Evolutionary conservation across 2,329 filamentous ascomycete species (phyloP).

Genomic region (Fusarium papillatum): DNA sequence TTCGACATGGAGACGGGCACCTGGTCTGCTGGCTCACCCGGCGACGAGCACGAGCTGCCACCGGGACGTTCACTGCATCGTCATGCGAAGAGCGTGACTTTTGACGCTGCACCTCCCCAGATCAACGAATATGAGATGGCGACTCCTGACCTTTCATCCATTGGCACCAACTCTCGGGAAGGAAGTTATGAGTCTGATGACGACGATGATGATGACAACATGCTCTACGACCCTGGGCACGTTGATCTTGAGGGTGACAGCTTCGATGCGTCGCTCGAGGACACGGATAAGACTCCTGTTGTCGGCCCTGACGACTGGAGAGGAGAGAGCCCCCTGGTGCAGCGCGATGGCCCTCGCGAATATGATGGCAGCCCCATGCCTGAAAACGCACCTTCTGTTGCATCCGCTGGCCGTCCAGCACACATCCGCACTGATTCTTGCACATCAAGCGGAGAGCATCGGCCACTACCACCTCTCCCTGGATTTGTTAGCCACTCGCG

Average conservation of each 20-base stretch:
- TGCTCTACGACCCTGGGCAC: conserved; percentile 66
- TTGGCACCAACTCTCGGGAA: conserved; percentile 90
- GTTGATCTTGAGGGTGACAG: conserved; percentile 77
- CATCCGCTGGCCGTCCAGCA: conserved; percentile 64
- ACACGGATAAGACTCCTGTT: conserved; percentile 96
- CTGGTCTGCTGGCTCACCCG: conserved; percentile 76
- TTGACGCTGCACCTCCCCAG: conserved; percentile 92
- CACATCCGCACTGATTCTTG: conserved; percentile 79
- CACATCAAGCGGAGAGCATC: conserved; percentile 83
- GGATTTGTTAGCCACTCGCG: conserved; percentile 60
- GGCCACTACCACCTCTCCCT: conserved; percentile 90
- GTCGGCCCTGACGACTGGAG: conserved; percentile 98
- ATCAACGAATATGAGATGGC: conserved; percentile 99
- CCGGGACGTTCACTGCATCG: conserved; percentile 80
- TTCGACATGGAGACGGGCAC: conserved; percentile 78
- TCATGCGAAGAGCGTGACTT: conserved; percentile 97
- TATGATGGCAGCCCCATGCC: conserved; percentile 81
- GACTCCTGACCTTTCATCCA: conserved; percentile 94
- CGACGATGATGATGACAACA: conserved; percentile 75
- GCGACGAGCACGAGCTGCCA: conserved; percentile 70
- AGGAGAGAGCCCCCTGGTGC: conserved; percentile 71
- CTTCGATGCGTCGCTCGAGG: conserved; percentile 95
- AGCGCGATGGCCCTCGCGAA: conserved; percentile 41
- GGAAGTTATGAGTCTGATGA: conserved; percentile 92
- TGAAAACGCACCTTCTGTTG: conserved; percentile 58